Percentiles rank a stretch among this genome's conserved stretches.
phyloP scores from a whole-genome alignment of 148 eudicot genomes.

The Amaranthus palmeri region DNA sequence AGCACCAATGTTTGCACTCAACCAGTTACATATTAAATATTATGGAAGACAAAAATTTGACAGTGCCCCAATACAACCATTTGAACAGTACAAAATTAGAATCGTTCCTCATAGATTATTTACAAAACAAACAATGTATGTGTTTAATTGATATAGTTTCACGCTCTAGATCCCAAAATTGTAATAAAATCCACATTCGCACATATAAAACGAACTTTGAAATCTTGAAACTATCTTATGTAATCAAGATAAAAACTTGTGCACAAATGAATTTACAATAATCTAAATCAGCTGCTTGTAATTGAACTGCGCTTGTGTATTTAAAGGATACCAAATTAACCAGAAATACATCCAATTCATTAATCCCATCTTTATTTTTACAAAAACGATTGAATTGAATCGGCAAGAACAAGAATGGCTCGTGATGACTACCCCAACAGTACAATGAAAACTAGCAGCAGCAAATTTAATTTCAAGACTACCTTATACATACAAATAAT shows the following conservation, averaged over 20 bases:
- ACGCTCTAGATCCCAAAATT: neutral
- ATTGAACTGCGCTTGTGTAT: neutral
- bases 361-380: constrained; percentile 14
- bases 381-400: constrained; percentile 14
- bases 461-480: constrained; percentile 13
- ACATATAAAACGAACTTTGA: neutral
- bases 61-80: neutral
- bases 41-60: neutral
- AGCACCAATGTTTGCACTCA: neutral
- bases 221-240: neutral
- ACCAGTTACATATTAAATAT: neutral
- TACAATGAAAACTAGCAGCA: constrained; percentile 12
- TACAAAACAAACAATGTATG: no score
- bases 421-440: constrained; percentile 6
- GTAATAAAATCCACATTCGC: neutral
- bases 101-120: no score
- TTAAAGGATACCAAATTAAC: neutral
- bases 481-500: constrained; percentile 8
- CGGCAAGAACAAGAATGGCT: neutral
- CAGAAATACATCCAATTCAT: constrained; percentile 23
- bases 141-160: neutral
- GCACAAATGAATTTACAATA: neutral
- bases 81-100: no score
- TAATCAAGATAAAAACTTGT: neutral
- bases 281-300: neutral